Evolutionary conservation across 495 filamentous ascomycete species (phyloP), one percentile per base, ranked within the genome.

Genomic region (Immersiella caudata): DNA sequence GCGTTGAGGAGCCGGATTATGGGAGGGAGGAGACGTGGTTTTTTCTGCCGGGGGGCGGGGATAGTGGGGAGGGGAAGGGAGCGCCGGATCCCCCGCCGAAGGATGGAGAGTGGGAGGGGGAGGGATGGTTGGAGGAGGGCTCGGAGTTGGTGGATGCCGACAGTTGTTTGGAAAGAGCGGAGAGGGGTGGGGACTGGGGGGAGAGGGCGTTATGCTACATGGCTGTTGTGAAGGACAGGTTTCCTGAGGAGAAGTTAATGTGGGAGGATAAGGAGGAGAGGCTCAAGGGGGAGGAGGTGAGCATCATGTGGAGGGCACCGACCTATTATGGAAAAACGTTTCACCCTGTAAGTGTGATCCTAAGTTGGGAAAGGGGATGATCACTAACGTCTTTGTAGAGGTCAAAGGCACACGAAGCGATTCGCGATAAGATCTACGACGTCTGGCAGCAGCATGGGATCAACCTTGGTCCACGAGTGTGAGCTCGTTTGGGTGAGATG

Each of bases 301-400:
- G 40, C 5, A 46, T 73, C 3, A 80, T 79, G 78, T 79, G 79
- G 78, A 77, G 78, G 58, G 77, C 79, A 18, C 79, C 79, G 33
- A 82, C 79, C 55, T 80, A 78, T 40, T 82, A 80, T 60, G 79
- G 79, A 27, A 80, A 82, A 71, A 79, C 76, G 1, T 82, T 82
- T 62, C 79, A 82, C 68, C 79, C 79, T 50, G 77, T 77, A 51
- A 60, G 75, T 68, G 7, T 65, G 11, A 6, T 25, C 25, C 5
- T 22, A 5, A 16, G 24, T 35, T 40, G 33, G 0, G 3, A 25
- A 26, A 14, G 24, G 33, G 25, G n/a, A 0, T 59, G 22, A 1
- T 59, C 8, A 61, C 21, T 25, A 7, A 33, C 36, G 25, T 21
- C 7, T n/a, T 33, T 57, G n/a, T 58, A 74, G 74, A 68, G 75